Base-by-base conservation (phyloP, 495 filamentous ascomycete species). In the Penicillium cinerascens region DNA sequence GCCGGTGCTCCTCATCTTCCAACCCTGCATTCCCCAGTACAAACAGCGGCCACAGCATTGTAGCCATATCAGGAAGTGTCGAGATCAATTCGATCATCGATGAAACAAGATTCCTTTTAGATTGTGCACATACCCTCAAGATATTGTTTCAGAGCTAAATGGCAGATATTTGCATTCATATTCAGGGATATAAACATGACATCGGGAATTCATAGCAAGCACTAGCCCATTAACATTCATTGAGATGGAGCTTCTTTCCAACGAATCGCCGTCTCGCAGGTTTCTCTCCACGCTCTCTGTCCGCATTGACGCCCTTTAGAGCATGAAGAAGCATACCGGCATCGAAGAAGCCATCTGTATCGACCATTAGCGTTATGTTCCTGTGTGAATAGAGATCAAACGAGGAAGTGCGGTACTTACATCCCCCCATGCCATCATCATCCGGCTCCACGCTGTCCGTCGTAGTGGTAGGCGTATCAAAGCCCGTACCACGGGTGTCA, bases 301-400 rank as follows among this genome's bases (percentile, higher is more conserved):
- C 76, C 41, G 77, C 74, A 53, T 69, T 75, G 21, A 80, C 66
- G 6, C 75, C 86, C 66, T 91, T 92, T 23, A 96, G 81, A 9
- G 90, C 91, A 67, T 92, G 88, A 7, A 92, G 78, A 6, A 96
- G 80, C 89, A 95, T 92, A 27, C 91, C 91, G 2, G 91, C 89
- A 71, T 96, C 91, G 71, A 96, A 96, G 78, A 96, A 96, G 35
- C 91, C 91, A 77, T 96, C 91, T 96, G 59, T 25, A 49, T 8
- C 37, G 2, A 43, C 48, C 21, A 44, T 75, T 57, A 72, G 65
- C 49, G n/a, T n/a, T n/a, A 26, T n/a, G 6, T n/a, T n/a, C n/a
- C n/a, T n/a, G n/a, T 43, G 13, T 22, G 20, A 25, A 43, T 13
- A 43, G 41, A 21, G 11, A 15, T 21, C 2, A 20, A 27, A 33